Evolutionary conservation across 1,139 yeast genomes (phyloP).

Genomic region (Yamadazyma songkhlaensis): DNA sequence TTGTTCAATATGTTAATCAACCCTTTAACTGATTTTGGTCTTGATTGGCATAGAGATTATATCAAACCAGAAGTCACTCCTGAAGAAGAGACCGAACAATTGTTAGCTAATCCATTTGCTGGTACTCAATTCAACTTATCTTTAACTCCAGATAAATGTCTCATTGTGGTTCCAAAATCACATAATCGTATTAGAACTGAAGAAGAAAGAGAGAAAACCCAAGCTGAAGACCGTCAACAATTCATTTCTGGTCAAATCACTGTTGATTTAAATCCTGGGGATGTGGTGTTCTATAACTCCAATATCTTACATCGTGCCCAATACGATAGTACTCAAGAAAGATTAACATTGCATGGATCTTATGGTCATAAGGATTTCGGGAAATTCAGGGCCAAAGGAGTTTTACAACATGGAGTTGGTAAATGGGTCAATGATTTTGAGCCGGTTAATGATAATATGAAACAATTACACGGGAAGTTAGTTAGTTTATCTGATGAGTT

Average conservation of each 20-base stretch:
- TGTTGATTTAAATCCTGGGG: constrained; percentile 52
- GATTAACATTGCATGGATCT: constrained; percentile 54
- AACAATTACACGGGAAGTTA: constrained; percentile 33
- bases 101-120: constrained; percentile 41
- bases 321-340: constrained; percentile 36
- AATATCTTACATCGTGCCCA: constrained; percentile 53
- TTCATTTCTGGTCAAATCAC: constrained; percentile 38
- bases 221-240: constrained; percentile 31
- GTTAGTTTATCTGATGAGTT: constrained; percentile 36
- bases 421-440: constrained; percentile 46
- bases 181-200: constrained; percentile 47
- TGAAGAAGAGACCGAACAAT: constrained; percentile 44
- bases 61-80: constrained; percentile 48
- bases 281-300: constrained; percentile 52
- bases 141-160: constrained; percentile 46
- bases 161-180: constrained; percentile 52
- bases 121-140: constrained; percentile 59
- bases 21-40: constrained; percentile 53
- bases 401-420: constrained; percentile 55
- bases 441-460: constrained; percentile 36
- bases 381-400: constrained; percentile 46
- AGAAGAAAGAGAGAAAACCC: constrained; percentile 45
- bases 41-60: constrained; percentile 58
- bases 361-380: constrained; percentile 50
- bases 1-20: constrained; percentile 56